phyloP scores from a whole-genome alignment of 176 grass and related monocot genomes.

The Hordeum vulgare region MorexV3_pseudomolecules_assembly NC_058522.1:259804845-259805344 shows the following conservation, averaged over 20 bases:
- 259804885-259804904: slow-evolving; percentile 93
- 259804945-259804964: not conserved
- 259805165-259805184: no score
- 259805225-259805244: no score
- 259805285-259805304: no score
- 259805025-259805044: not conserved
- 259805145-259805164: no score
- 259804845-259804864: slow-evolving; percentile 39
- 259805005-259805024: not conserved
- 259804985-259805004: not conserved
- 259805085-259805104: not conserved
- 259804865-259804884: slow-evolving; percentile 65
- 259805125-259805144: no score
- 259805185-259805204: no score
- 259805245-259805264: no score
- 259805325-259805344: no score
- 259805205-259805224: no score
- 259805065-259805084: not conserved
- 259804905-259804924: not conserved
- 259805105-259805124: not conserved
- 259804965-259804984: not conserved
- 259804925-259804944: not conserved
- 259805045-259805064: not conserved
- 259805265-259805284: no score
- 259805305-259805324: no score